Conservation (phyloP, 1,284 basidiomycete species). For the Dichomitus squalens region DNA sequence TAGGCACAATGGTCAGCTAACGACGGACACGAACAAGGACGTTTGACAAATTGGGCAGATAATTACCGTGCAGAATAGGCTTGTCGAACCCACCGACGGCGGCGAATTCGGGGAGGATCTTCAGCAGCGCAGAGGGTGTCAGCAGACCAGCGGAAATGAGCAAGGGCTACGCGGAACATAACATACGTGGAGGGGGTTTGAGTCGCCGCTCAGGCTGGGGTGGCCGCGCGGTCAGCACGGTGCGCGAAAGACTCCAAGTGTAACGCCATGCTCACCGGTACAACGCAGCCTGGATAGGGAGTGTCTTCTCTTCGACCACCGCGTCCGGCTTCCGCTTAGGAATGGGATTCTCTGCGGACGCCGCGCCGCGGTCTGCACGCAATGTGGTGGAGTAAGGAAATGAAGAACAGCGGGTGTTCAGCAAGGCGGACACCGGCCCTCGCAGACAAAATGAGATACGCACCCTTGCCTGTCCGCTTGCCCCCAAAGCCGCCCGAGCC, state of each 20-base stretch:
- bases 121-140: slow-evolving; percentile 2
- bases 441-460: slow-evolving; percentile 21
- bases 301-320: slow-evolving; percentile 87
- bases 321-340: slow-evolving; percentile 86
- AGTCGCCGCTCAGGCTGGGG: slow-evolving; percentile 81
- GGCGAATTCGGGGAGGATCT: slow-evolving; percentile 94
- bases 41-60: neutral
- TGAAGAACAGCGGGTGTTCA: neutral
- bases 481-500: slow-evolving; percentile 96
- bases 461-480: slow-evolving; percentile 82
- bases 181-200: slow-evolving; percentile 88
- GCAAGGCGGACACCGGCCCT: neutral
- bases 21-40: neutral
- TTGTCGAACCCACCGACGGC: slow-evolving; percentile 93
- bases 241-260: neutral
- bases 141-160: neutral
- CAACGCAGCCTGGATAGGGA: slow-evolving; percentile 81
- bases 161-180: neutral
- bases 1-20: slow-evolving; percentile 3
- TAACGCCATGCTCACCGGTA: slow-evolving; percentile 65
- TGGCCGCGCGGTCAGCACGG: neutral
- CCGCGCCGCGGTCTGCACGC: slow-evolving; percentile 82
- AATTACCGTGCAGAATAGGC: slow-evolving; percentile 76
- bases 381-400: neutral
- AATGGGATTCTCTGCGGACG: slow-evolving; percentile 82